phyloP scores from a whole-genome alignment of 768 basidiomycete species.

The Tylopilus sp. region DNA sequence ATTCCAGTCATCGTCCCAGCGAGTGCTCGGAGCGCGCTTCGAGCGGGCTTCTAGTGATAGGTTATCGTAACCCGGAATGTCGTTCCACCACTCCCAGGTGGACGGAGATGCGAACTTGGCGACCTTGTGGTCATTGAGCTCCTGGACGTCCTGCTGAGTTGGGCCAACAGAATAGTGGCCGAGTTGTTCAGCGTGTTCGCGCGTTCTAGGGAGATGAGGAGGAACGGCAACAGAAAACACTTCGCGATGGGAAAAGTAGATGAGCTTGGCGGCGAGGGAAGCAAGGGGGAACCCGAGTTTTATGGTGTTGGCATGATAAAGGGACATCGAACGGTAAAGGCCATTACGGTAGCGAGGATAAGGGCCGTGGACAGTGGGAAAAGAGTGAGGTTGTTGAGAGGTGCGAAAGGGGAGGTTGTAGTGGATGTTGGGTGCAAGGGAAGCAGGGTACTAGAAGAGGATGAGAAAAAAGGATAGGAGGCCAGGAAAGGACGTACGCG shows the following conservation, averaged over 20 bases:
- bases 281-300: constrained; percentile 41
- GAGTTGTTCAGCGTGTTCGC: constrained; percentile 27
- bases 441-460: constrained; percentile 45
- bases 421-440: constrained; percentile 61
- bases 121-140: constrained; percentile 46
- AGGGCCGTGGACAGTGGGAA: constrained; percentile 39
- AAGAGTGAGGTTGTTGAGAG: constrained; percentile 23
- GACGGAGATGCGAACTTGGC: constrained; percentile 29
- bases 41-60: constrained; percentile 23
- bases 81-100: constrained; percentile 22
- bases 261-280: constrained; percentile 55
- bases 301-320: constrained; percentile 31
- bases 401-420: constrained; percentile 47
- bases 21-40: constrained; percentile 35
- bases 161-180: constrained; percentile 33
- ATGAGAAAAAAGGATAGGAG: constrained; percentile 1
- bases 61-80: constrained; percentile 16
- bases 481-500: constrained; percentile 32
- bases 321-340: constrained; percentile 29
- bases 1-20: constrained; percentile 59
- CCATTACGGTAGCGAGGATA: constrained; percentile 45
- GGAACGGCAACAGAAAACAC: constrained; percentile 43
- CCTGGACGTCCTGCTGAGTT: constrained; percentile 57
- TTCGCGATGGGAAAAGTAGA: constrained; percentile 61
- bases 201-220: constrained; percentile 31